Evolutionary conservation across 176 grass and related monocot species (phyloP), one percentile per base, ranked within the genome.

Genomic region (Paspalum notatum): DNA sequence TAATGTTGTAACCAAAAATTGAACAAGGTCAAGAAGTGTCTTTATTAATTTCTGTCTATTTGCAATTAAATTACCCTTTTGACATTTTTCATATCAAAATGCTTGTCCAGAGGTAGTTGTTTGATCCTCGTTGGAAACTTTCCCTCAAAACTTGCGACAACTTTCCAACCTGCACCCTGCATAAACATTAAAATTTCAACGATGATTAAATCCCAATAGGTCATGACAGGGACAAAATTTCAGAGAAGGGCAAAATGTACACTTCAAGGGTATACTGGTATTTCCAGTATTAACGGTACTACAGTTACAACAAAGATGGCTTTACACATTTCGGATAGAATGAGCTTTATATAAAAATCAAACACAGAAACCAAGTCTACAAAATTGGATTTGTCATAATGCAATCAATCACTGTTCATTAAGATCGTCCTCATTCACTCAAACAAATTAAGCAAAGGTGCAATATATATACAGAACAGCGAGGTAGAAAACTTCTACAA

Each of bases 21-120:
- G 17, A 7, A 84, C 24, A 49, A 68, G n/a, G 41, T 63, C 53
- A 87, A 78, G 0, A 58, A 8, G 5, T 49, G 22, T 10, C n/a
- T n/a, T n/a, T n/a, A 62, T 68, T 62, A 50, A 22, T 65, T 72
- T 63, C 6, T 17, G 27, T 71, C 71, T 38, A 39, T 10, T 11
- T 47, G 72, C 54, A 58, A 48, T 6, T n/a, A 71, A 62, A 74
- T 82, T 97, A 97, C 93, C 88, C 86, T 97, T 91, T 91, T 97
- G 38, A 97, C 88, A 89, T 97, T 97, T 66, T 97, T 97, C 59
- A 97, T 97, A 80, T 93, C 93, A 71, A 97, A 97, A 93, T 97
- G 90, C 77, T 84, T 90, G 64, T 97, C 93, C 48, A 93, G 41
- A 49, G 83, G 93, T 55, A 97, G 88, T 71, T 93, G 88, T 83